Evolutionary conservation across 371 early-diverging fungal species (phyloP), one percentile per base, ranked within the genome.

Genomic region (Mucor lusitanicus): DNA sequence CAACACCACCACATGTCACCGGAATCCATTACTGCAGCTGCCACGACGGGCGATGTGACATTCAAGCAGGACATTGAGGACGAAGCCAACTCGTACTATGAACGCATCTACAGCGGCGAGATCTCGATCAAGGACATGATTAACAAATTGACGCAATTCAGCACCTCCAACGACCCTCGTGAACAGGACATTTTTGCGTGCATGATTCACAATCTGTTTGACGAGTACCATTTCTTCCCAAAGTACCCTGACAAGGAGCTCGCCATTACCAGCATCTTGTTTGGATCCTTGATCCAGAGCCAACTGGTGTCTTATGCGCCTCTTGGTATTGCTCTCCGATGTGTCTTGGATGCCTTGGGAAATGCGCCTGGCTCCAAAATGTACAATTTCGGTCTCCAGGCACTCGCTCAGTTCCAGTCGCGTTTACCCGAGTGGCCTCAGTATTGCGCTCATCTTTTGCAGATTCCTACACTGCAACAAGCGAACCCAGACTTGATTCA

Each of bases 191-290:
- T 92, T 11, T 95, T 85, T 76, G 87, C 86, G 12, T 94, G 92
- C 75, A 93, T 95, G 89, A 88, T 94, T 35, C 90, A 91, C 74
- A 91, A 90, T 60, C 80, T 95, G 13, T 90, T 98, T 72, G 99
- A 98, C 66, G 99, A 98, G 75, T 97, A 94, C 76, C 88, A 91
- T 44, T 97, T 94, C 71, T 96, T 98, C 64, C 84, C 92, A 8
- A 91, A 93, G 70, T 98, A 97, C 74, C 98, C 98, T 2, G 97
- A 95, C 46, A 92, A 92, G 69, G 94, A 96, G 73, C 83, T 98
- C n/a, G 78, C 88, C 3, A 88, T 96, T 28, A 96, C 98, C 0
- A 91, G 92, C 60, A 85, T 88, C 27, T 83, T 98, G 37, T 95
- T 98, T 77, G 98, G 99, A 6, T 80, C 88, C 4, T 71, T 98